Base-by-base conservation (phyloP, 306 rosid species). In the Vigna hirtella region DNA sequence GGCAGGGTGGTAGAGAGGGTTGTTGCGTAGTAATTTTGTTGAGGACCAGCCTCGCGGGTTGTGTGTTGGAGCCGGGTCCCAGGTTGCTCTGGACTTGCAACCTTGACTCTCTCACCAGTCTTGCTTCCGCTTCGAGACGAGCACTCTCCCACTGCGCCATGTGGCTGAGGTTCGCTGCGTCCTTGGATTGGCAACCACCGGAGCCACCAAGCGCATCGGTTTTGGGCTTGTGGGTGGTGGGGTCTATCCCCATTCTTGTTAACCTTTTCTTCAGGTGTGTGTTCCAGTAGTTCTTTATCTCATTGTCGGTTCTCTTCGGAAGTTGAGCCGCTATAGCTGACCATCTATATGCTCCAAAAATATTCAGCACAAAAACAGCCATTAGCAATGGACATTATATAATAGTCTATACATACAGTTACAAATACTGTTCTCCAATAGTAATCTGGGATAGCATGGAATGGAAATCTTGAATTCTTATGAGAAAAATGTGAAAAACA, bases 71-170 rank as follows among this genome's bases (percentile, higher is more conserved):
- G 11, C 53, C 4, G 47, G 73, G 61, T 9, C 62, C 77, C 4
- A 70, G 64, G 13, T 61, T 47, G 66, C 68, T 68, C 14, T 50
- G 59, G 26, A 61, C 66, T 3, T 83, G 80, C 11, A 84, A 8
- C 81, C 77, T 84, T 2, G 86, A 79, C 18, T 87, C 88, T 26
- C 81, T 73, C 1, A 77, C 88, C 4, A 79, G 18, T 15, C 90
- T 79, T 0, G 88, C 85, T 65, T 87, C 88, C 0, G 88, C 90
- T 79, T 87, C 85, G 0, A 87, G 81, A 9, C 90, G 79, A 11
- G 88, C 86, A 14, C 63, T 84, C 72, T 87, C 90, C 90, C 90
- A 87, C n/a, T 87, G 88, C 20, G 87, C 90, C 83, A 87, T 87
- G 86, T 84, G 90, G 69, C 83, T 82, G 0, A 87, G 73, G 66